These are phyloP conservation scores for Ligustrum vulgare DNA, from an alignment of 257 asterid genomes.

Conservation along the genomic window DNA sequence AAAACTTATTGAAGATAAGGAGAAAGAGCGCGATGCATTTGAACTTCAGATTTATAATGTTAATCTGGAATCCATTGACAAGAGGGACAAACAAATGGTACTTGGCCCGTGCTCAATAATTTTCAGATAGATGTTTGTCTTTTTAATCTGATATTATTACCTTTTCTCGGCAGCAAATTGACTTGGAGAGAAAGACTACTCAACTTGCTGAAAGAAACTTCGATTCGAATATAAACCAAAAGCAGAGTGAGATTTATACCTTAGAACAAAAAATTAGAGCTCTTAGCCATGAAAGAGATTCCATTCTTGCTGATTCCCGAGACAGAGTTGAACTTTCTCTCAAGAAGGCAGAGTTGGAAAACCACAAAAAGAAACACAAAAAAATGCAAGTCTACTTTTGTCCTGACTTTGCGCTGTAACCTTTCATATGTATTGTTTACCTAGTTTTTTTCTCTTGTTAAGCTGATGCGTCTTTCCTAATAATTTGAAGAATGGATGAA, in stretches of 20 bases:
- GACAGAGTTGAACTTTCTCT: constrained; percentile 74
- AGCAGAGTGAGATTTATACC: constrained; percentile 52
- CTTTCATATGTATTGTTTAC: constrained; percentile 9
- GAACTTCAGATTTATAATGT: constrained; percentile 58
- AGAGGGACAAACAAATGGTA: constrained; percentile 81
- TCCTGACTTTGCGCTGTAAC: constrained; percentile 22
- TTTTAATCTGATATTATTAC: constrained; percentile 22
- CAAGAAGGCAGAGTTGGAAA: constrained; percentile 78
- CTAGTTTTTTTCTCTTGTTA: constrained; percentile 9
- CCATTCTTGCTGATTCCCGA: constrained; percentile 74
- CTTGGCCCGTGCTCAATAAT: constrained; percentile 24
- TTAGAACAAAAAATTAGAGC: constrained; percentile 59
- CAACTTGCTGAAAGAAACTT: constrained; percentile 64
- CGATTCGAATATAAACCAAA: constrained; percentile 41
- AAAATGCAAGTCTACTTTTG: constrained; percentile 47
- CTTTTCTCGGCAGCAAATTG: constrained; percentile 55
- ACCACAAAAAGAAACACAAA: constrained; percentile 66
- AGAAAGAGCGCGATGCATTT: constrained; percentile 58
- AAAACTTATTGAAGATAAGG: constrained; percentile 60
- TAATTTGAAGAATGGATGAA: constrained; percentile 71
- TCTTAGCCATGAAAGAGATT: constrained; percentile 62
- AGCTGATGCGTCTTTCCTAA: constrained; percentile 18
- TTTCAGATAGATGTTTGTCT: constrained; percentile 19
- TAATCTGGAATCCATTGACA: constrained; percentile 61
- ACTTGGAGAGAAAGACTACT: constrained; percentile 62